Evolutionary conservation across 108 stramenopile species (phyloP).

Genomic region (Cafeteria roenbergensis): DNA sequence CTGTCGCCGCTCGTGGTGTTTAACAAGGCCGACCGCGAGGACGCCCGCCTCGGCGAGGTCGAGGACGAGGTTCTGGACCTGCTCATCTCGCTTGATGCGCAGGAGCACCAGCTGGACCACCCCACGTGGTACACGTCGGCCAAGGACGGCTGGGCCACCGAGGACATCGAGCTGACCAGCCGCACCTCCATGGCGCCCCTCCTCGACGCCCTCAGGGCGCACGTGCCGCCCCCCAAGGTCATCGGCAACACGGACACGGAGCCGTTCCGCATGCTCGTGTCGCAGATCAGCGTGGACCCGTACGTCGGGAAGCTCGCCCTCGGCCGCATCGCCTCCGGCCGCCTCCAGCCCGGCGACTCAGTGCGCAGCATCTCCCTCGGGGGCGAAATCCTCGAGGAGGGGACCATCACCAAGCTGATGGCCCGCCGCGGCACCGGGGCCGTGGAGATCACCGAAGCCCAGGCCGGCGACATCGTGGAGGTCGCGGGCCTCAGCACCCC

Average conservation of each 20-base stretch:
- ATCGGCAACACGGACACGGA: constrained; percentile 16
- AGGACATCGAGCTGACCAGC: constrained; percentile 44
- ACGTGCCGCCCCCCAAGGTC: constrained; percentile 56
- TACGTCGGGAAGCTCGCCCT: constrained; percentile 12
- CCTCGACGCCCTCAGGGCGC: constrained; percentile 66
- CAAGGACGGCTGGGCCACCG: constrained; percentile 69
- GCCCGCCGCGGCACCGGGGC: constrained; percentile 27
- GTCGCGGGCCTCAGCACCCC: constrained; percentile 74
- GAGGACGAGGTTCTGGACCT: constrained; percentile 95
- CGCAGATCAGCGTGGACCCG: constrained; percentile 65
- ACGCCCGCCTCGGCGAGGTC: constrained; percentile 86
- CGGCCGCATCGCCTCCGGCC: constrained; percentile 7
- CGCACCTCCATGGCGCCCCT: constrained; percentile 79
- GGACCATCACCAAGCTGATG: constrained; percentile 12
- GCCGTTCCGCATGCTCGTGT: constrained; percentile 54
- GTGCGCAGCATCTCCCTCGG: constrained; percentile 7
- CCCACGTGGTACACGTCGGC: constrained; percentile 84
- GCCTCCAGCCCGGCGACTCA: constrained; percentile 11
- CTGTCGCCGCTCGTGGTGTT: constrained; percentile 87
- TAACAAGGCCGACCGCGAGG: constrained; percentile 96
- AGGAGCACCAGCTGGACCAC: constrained; percentile 93
- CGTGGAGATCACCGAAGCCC: constrained; percentile 64
- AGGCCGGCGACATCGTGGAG: constrained; percentile 95
- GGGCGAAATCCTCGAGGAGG: constrained; percentile 8
- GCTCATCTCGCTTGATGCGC: constrained; percentile 83